Base-by-base conservation (phyloP, 257 asterid species). In the Solanum peruvianum region DNA sequence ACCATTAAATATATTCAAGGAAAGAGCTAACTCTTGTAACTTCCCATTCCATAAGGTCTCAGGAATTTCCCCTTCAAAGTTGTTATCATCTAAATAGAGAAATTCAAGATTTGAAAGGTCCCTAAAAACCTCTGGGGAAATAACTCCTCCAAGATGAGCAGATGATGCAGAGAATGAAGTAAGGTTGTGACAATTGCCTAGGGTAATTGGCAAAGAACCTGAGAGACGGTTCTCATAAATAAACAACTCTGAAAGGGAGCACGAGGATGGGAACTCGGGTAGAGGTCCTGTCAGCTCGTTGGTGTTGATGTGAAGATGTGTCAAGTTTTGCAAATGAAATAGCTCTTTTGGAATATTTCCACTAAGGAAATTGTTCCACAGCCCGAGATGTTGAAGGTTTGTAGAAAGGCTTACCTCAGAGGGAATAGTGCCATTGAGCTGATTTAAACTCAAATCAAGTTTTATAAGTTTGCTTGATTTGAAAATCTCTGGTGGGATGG, bases 41-140 rank as follows among this genome's bases (percentile, higher is more conserved):
- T 88, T 91, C 82, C 58, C 71, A 49, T 87, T 88, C 92, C 92
- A 87, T 82, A 92, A 58, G 72, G 94, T 90, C 73, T 84, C 82
- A 2, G 93, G 94, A 69, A 92, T 91, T 86, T 86, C 87, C 73
- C 93, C 94, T 89, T 88, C 91, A 27, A 91, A 92, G 11, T 44
- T 60, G 88, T 92, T 92, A 3, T 33, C 11, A 44, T 18, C 11
- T 10, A 92, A 90, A 86, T 49, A 64, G 20, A 91, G 72, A 8
- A 16, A 6, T 41, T 89, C 77, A 4, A 92, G 91, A 33, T 83
- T 29, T 58, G 35, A 35, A 76, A 91, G 89, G 82, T 83, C 91
- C 89, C 58, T 44, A 82, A 92, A 91, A 42, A 88, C 18, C 85
- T 87, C 84, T 56, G 60, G 52, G 21, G 82, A 87, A 33, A 92